These are phyloP conservation scores for Kwoniella mangroviensis DNA, from an alignment of 768 basidiomycete genomes.

Conservation along the genomic window DNA sequence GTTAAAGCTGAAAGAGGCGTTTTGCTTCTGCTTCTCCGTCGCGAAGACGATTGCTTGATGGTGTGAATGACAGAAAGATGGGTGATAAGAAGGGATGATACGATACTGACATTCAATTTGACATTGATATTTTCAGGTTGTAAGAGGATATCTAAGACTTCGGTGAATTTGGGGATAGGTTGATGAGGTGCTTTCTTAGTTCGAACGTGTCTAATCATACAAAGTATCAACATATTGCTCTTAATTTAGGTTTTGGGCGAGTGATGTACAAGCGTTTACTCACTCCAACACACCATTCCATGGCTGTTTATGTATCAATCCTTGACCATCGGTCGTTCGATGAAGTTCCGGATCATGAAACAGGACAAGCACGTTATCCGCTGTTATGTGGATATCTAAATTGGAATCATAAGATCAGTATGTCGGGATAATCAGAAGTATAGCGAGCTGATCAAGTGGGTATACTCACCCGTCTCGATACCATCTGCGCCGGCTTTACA, in stretches of 20 bases:
- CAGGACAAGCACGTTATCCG: constrained; percentile 86
- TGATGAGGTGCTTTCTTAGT: constrained; percentile 82
- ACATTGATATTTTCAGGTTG: constrained; percentile 59
- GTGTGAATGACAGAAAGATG: neutral
- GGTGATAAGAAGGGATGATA: neutral
- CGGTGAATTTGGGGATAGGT: constrained; percentile 83
- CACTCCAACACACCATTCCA: constrained; percentile 68
- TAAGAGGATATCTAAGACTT: constrained; percentile 82
- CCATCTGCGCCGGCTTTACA: constrained; percentile 93
- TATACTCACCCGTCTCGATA: constrained; percentile 81
- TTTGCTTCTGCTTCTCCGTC: neutral
- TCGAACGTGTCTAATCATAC: constrained; percentile 66
- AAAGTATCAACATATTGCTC: too few relatives aligned
- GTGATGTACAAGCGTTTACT: too few relatives aligned
- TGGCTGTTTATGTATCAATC: constrained; percentile 68
- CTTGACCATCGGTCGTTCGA: constrained; percentile 78
- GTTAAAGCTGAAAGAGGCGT: neutral
- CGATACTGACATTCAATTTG: constrained; percentile 59
- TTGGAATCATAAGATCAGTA: neutral
- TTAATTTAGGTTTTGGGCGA: too few relatives aligned
- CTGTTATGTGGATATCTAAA: constrained; percentile 91
- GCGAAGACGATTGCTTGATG: constrained; percentile 6
- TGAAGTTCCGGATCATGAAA: constrained; percentile 91
- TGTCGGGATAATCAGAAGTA: neutral
- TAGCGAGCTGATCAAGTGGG: neutral